Evolutionary conservation across 169 alveolate species (phyloP), one percentile per base, ranked within the genome.

Genomic region (Pseudocohnilembus persalinus): DNA sequence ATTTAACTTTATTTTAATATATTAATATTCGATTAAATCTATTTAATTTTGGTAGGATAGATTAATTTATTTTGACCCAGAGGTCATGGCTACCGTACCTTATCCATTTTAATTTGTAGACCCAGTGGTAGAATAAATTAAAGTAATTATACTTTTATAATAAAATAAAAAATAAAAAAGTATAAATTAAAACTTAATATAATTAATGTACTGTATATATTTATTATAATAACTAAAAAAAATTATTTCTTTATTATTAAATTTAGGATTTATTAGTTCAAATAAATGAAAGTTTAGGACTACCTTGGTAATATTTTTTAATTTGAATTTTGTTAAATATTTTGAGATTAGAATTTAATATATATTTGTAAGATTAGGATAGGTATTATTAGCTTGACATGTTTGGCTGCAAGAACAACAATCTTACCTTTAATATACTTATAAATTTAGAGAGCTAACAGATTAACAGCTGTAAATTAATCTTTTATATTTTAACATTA

Each of bases 21-120:
- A 11, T 25, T 29, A 4, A 79, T 28, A 15, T 49, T 0, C 0
- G 11, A 0, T 25, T 1, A 20, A 28, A 49, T 63, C 0, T 33
- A 31, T 11, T 0, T 16, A 0, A 31, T 29, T 26, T 16, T 29
- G 0, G 31, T 20, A 81, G 86, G 90, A 86, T 81, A 80, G 90
- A 81, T 49, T 86, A 6, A 81, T 86, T 76, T 86, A 79, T 86
- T 86, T 86, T 33, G 90, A 86, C 74, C 90, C 90, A 31, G 90
- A 86, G 79, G 74, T 86, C 26, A 86, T 86, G 90, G 90, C 90
- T 25, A 49, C 80, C 27, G 79, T 86, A n/a, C 90, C 90, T 20
- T 77, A 83, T 0, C 83, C 83, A 11, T 33, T 86, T 31, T 11
- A 74, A 29, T 32, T 26, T 16, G 79, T 86, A 74, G 90, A 86